These are phyloP conservation scores for Cunninghamia lanceolata DNA, from an alignment of 75 land plant species.

Conservation along the genomic window DNA sequence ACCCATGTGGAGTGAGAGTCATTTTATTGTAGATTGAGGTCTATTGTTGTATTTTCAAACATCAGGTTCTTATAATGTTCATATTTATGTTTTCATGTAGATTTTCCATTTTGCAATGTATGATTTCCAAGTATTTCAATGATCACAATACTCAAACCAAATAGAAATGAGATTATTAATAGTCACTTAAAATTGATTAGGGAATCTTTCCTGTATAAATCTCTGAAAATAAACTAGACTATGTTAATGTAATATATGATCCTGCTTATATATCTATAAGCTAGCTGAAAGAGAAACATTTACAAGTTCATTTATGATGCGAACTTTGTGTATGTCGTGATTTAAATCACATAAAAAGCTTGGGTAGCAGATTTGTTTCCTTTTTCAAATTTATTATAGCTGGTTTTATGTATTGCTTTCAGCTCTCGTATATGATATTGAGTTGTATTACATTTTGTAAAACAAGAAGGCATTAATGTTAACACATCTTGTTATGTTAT, in stretches of 20 bases:
- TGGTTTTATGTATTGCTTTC: neutral
- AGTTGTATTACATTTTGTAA: neutral
- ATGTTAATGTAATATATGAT: too few species aligned
- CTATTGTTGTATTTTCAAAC: neutral
- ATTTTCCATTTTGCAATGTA: neutral
- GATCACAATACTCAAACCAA: neutral
- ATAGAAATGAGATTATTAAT: neutral
- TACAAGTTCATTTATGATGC: too few species aligned
- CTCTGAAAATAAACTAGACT: too few species aligned
- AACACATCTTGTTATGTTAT: neutral
- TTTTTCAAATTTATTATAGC: neutral
- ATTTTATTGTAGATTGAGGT: neutral
- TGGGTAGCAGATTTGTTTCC: neutral
- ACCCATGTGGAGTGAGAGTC: neutral
- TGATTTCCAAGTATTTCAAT: neutral
- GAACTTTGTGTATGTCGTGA: too few species aligned
- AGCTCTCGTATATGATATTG: neutral
- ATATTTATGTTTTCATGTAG: neutral
- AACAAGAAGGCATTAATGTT: conserved; percentile 8
- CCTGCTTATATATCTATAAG: too few species aligned
- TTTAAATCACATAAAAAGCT: neutral
- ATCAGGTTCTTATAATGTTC: neutral
- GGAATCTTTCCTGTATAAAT: too few species aligned
- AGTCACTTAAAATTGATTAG: too few species aligned
- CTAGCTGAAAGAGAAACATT: too few species aligned